Conservation (phyloP, 768 basidiomycete species). For the Candolleomyces efflorescens region DNA sequence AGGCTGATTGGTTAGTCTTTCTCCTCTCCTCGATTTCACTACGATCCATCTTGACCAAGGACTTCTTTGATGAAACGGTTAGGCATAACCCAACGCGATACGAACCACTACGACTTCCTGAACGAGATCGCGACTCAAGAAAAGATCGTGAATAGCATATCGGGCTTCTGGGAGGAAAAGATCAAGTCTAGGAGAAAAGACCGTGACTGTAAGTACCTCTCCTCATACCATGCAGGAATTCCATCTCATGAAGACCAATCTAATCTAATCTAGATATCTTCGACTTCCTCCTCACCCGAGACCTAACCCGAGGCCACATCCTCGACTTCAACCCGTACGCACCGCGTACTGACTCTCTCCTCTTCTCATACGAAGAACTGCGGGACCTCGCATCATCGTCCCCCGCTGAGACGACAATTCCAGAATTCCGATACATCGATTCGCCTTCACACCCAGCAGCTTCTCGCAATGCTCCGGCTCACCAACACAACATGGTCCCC, state of each 20-base stretch:
- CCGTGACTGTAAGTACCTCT: conserved; percentile 58
- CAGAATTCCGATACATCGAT: conserved; percentile 64
- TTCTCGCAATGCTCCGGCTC: conserved; percentile 59
- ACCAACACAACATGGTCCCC: conserved; percentile 90
- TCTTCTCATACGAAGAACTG: conserved; percentile 83
- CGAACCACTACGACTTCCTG: conserved; percentile 85
- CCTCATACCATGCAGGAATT: neutral
- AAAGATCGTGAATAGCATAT: conserved; percentile 49
- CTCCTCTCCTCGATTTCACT: neutral
- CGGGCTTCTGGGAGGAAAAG: conserved; percentile 62
- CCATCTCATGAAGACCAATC: neutral
- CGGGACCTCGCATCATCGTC: conserved; percentile 27
- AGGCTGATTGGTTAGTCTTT: conserved; percentile 60
- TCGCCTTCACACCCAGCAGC: conserved; percentile 70
- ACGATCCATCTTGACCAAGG: neutral
- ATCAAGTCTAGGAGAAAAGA: conserved; percentile 58
- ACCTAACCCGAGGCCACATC: conserved; percentile 71
- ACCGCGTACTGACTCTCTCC: conserved; percentile 78
- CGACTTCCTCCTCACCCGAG: conserved; percentile 83
- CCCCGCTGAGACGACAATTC: conserved; percentile 11
- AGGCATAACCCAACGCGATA: conserved; percentile 88
- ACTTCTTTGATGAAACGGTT: neutral
- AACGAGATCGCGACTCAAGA: conserved; percentile 53
- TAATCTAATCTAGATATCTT: conserved; percentile 57
- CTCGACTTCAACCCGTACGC: conserved; percentile 92